phyloP scores from a whole-genome alignment of 2,329 filamentous ascomycete species.

The Rasamsonia emersonii region DNA sequence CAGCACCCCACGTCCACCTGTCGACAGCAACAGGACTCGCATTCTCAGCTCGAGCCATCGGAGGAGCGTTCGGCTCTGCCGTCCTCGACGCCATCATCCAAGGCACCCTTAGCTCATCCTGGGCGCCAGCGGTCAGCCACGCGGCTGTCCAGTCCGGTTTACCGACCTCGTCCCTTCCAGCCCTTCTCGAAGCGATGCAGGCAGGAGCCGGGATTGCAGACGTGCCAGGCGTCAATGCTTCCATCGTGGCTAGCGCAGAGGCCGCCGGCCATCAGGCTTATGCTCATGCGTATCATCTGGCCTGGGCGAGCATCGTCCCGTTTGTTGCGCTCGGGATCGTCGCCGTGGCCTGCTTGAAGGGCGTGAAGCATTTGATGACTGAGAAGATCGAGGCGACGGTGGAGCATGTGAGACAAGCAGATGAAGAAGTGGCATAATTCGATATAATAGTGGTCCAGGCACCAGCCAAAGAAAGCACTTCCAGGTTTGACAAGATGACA shows the following conservation, averaged over 20 bases:
- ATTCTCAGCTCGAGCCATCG: constrained; percentile 46
- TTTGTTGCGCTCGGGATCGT: constrained; percentile 44
- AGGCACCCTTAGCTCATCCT: constrained; percentile 34
- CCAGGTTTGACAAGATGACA: too few species aligned
- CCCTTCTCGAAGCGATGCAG: neutral
- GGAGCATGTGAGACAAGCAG: too few species aligned
- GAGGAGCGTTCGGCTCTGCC: constrained; percentile 46
- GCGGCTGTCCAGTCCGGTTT: constrained; percentile 27
- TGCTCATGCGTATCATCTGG: constrained; percentile 41
- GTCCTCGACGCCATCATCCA: constrained; percentile 46
- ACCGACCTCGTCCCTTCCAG: neutral
- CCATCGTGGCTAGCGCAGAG: constrained; percentile 31
- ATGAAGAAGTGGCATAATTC: too few species aligned
- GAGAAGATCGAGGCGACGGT: constrained; percentile 39
- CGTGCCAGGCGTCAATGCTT: constrained; percentile 30
- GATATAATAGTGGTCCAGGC: too few species aligned
- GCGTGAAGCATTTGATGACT: constrained; percentile 46
- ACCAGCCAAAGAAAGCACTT: too few species aligned
- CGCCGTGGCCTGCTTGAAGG: constrained; percentile 37
- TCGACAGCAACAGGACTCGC: constrained; percentile 47
- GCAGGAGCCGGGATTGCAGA: constrained; percentile 5
- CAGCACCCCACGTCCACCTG: constrained; percentile 44
- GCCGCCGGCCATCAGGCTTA: constrained; percentile 39
- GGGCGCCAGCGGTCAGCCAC: constrained; percentile 29
- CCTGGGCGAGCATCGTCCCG: constrained; percentile 44